Percentiles rank a stretch among this genome's conserved stretches.
These are phyloP conservation scores for Cetraspora pellucida DNA, from an alignment of 192 early-diverging fungal species.

Conservation along the genomic window DNA sequence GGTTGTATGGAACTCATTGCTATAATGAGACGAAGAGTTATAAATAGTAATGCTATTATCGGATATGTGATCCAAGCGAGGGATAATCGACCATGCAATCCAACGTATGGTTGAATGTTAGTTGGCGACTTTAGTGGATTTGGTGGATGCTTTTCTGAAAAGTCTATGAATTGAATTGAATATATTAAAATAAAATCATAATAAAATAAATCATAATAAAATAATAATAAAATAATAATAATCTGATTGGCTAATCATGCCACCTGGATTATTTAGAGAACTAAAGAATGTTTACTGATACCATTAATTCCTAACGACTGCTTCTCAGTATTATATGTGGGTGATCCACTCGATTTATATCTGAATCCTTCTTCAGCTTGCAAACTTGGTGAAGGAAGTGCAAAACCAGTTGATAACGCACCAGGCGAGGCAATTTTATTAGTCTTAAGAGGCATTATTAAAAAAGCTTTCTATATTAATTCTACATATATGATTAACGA, in stretches of 20 bases:
- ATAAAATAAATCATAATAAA: no score
- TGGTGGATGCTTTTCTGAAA: not conserved
- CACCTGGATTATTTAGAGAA: no score
- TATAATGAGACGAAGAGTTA: conserved; percentile 8
- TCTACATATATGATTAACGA: no score
- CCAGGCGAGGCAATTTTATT: conserved; percentile 21
- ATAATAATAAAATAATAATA: no score
- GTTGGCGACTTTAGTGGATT: not conserved
- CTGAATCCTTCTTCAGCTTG: conserved; percentile 4
- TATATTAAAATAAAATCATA: no score
- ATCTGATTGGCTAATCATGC: no score
- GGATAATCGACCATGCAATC: conserved; percentile 11
- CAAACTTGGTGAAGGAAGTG: conserved; percentile 20
- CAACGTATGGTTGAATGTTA: conserved; percentile 18
- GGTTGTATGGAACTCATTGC: conserved; percentile 21
- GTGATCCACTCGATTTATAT: not conserved
- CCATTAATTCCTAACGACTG: not conserved
- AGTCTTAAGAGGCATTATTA: not conserved
- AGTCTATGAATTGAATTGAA: not conserved
- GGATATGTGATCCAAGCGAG: conserved; percentile 23
- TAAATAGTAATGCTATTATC: conserved; percentile 16
- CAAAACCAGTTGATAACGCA: conserved; percentile 8
- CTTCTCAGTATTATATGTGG: not conserved
- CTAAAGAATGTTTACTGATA: no score
- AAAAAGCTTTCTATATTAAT: no score